Evolutionary conservation across 805 yeast genomes (phyloP).

Genomic region (Wickerhamiella spandovensis): DNA sequence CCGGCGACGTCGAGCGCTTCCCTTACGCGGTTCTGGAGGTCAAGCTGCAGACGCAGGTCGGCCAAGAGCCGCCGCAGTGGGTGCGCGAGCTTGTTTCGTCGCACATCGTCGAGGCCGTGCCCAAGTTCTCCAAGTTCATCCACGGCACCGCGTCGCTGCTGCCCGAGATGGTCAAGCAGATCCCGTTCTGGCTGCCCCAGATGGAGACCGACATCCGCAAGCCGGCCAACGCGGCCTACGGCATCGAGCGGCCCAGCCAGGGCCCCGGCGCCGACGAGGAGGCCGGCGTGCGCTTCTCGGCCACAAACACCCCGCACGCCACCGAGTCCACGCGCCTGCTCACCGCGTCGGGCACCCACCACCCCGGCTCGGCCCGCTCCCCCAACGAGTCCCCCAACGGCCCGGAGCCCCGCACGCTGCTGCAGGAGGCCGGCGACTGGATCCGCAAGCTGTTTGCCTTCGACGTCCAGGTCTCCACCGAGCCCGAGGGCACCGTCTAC

Average conservation of each 20-base stretch:
- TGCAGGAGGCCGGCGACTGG: neutral
- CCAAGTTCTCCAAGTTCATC: conserved; percentile 92
- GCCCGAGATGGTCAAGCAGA: conserved; percentile 66
- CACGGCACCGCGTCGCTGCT: conserved; percentile 92
- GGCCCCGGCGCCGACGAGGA: conserved; percentile 9
- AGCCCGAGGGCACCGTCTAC: conserved; percentile 53
- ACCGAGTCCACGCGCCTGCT: conserved; percentile 15
- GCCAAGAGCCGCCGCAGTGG: conserved; percentile 99
- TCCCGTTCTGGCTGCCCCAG: conserved; percentile 97
- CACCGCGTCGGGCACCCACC: conserved; percentile 3
- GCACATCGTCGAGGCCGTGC: conserved; percentile 95
- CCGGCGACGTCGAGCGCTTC: conserved; percentile 76
- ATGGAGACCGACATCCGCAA: conserved; percentile 92
- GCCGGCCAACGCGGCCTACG: conserved; percentile 54
- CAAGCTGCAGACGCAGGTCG: conserved; percentile 91
- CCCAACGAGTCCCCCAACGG: neutral
- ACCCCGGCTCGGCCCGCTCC: conserved; percentile 1
- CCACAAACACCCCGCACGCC: conserved; percentile 6
- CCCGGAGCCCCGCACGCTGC: neutral
- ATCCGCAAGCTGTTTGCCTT: conserved; percentile 10
- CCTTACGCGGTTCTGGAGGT: conserved; percentile 98
- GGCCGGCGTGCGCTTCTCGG: conserved; percentile 8
- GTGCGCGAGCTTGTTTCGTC: conserved; percentile 81
- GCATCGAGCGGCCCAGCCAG: conserved; percentile 40
- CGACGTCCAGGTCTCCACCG: conserved; percentile 30